Base-by-base conservation (phyloP, 805 yeast species). In the Isabelozyma gotoi region DNA sequence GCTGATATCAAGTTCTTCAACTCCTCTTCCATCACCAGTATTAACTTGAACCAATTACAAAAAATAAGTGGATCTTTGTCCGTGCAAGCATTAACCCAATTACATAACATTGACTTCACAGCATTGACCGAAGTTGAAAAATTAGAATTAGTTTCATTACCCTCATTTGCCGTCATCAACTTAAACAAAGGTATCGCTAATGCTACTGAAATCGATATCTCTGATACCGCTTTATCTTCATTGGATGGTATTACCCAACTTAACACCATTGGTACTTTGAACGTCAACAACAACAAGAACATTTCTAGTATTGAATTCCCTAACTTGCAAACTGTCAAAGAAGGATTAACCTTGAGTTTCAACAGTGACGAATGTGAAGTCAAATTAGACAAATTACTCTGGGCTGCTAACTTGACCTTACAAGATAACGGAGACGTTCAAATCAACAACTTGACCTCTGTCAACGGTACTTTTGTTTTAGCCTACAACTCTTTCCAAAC, bases 261-360 rank as follows among this genome's bases (percentile, higher is more conserved):
- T 53, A 49, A 52, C 42, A 51, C 63, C 41, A 59, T 70, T 41
- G 65, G 59, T 35, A 52, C 57, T 36, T 62, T 71, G 57, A 56
- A 70, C 54, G 56, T 71, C 46, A 68, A 71, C 61, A 71, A 71
- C 55, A 71, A 71, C 65, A 71, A 71, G 51, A 71, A 71, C 56
- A 60, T 71, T 52, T 50, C 73, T 17, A 32, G 46, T 29, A 59
- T 71, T 39, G 68, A 68, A 46, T 65, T 67, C 41, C 40, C 59
- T 7, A 53, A 53, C 40, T 62, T 71, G 50, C 44, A 62, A 52
- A 41, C 61, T 15, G 74, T 67, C 38, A 47, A 61, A 34, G 67
- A 64, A 41, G 60, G 59, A 41, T 62, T 71, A 51, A 63, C 67
- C 39, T 59, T 71, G 45, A 57, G 68, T 45, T 71, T 71, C 66